Base-by-base conservation (phyloP, 352 stramenopile species). In the Globisporangium carolinianum region DNA sequence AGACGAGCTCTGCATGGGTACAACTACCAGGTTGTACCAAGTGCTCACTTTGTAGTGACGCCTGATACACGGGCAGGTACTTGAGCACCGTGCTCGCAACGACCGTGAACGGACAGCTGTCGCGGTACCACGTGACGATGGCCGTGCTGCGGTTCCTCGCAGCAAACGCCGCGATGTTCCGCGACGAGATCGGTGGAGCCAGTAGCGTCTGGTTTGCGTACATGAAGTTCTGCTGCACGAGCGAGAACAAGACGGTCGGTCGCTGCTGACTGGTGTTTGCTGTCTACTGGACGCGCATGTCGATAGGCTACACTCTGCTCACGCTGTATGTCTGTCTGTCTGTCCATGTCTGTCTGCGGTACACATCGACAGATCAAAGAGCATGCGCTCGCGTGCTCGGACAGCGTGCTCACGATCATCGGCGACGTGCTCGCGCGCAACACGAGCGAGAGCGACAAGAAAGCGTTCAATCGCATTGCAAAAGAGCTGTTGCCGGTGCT, bases 181-280 rank as follows among this genome's bases (percentile, higher is more conserved):
- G 57, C 6, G 61, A 75, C 38, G 75, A 89, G 51, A 83, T 89
- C 37, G 81, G 78, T 0, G 24, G 61, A n/a, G 83, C 71, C 58
- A 70, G 69, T 3, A 62, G 73, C 32, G 53, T 59, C 14, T 89
- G 78, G 81, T 87, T 85, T 58, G 72, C 72, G 4, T 88, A 86
- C 56, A 84, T 86, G 72, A 84, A 83, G 39, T 87, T 75, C 61
- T 91, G 79, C 57, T 84, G 62, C 14, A 59, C 67, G 45, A 83
- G 63, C 24, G 77, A 88, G 6, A 89, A 71, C 66, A 94, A 94
- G 58, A 91, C 71, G 58, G 83, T 91, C 60, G 12, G 68, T 57
- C 37, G 11, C 46, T 35, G 39, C 11, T 53, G 58, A 32, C 24
- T 32, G 24, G 24, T 32, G 24, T 32, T 32, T 32, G 24, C 24